Percentiles rank a stretch among this genome's conserved stretches.
These are phyloP conservation scores for Brassica cretica DNA, from an alignment of 345 rosid species.

Conservation along the genomic window DNA sequence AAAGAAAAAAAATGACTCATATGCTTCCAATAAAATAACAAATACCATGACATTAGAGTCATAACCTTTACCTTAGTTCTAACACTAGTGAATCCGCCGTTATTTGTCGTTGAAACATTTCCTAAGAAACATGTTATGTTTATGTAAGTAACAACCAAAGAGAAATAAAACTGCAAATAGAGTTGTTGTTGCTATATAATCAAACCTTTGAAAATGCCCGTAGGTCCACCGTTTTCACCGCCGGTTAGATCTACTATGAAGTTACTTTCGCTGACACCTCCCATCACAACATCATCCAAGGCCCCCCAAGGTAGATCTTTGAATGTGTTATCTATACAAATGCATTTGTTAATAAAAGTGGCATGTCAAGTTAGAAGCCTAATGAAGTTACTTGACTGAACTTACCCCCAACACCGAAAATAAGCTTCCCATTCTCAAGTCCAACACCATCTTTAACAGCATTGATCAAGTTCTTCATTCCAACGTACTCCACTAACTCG, in stretches of 20 bases:
- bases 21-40: neutral
- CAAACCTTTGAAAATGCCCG: slow-evolving; percentile 78
- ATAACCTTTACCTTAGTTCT: slow-evolving; percentile 67
- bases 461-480: slow-evolving; percentile 85
- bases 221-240: slow-evolving; percentile 76
- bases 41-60: slow-evolving; percentile 3
- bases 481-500: slow-evolving; percentile 81
- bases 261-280: slow-evolving; percentile 88
- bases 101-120: slow-evolving; percentile 82
- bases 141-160: neutral
- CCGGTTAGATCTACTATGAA: slow-evolving; percentile 62
- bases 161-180: neutral
- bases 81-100: slow-evolving; percentile 89
- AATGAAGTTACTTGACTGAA: slow-evolving; percentile 8
- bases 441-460: slow-evolving; percentile 74
- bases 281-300: slow-evolving; percentile 97
- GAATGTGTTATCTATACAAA: slow-evolving; percentile 53
- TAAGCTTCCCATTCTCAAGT: slow-evolving; percentile 65
- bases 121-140: slow-evolving; percentile 46
- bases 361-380: neutral
- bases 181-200: neutral
- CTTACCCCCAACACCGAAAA: slow-evolving; percentile 78
- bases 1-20: neutral
- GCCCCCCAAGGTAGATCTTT: slow-evolving; percentile 95
- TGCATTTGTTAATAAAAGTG: neutral